Evolutionary conservation across 805 yeast genomes (phyloP), one percentile per base, ranked within the genome.

Genomic region (Debaryomyces castellii): DNA sequence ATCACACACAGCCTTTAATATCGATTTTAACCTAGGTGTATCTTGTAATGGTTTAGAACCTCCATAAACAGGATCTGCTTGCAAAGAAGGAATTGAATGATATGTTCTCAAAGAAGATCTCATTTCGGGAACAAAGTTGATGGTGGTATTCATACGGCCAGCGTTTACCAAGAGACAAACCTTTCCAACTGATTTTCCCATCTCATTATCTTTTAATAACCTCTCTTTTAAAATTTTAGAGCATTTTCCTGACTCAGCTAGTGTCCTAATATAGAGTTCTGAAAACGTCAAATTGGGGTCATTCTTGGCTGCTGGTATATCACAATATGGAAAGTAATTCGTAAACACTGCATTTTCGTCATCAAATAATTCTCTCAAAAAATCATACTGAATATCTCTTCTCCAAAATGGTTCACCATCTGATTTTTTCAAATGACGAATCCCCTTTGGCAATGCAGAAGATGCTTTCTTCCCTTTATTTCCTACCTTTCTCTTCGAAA

Each of bases 391-490:
- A 46, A 92, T 85, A 57, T 92, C 98, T 45, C 70, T 77, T 40
- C 98, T 75, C 86, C 94, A 87, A 47, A 91, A 82, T 17, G 96
- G 96, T 57, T 87, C 95, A 5, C 98, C 97, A 59, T 92, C 98
- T 16, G 82, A 76, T 60, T 91, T 92, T 65, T 92, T 92, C 54
- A 92, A 64, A 63, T 85, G 90, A 38, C 87, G 71, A 22, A 73
- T 66, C 4, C 75, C 66, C 39, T 55, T 61, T 23, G 63, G 57
- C 34, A 56, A 54, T 18, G 52, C 47, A 36, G 51, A 46, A 6
- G 51, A 14, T 45, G 52, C 34, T 51, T 44, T 48, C 47, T 54
- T 39, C 32, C 34, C 54, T 51, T 68, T 59, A 7, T 37, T 17
- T 32, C 48, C 40, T 24, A 32, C 32, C 38, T 38, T 43, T 37